A percentile compares a stretch with the other conserved stretches of the same genome.
Evolutionary conservation across 352 stramenopile genomes (phyloP).

Genomic region (Thraustochytrium sp.): DNA sequence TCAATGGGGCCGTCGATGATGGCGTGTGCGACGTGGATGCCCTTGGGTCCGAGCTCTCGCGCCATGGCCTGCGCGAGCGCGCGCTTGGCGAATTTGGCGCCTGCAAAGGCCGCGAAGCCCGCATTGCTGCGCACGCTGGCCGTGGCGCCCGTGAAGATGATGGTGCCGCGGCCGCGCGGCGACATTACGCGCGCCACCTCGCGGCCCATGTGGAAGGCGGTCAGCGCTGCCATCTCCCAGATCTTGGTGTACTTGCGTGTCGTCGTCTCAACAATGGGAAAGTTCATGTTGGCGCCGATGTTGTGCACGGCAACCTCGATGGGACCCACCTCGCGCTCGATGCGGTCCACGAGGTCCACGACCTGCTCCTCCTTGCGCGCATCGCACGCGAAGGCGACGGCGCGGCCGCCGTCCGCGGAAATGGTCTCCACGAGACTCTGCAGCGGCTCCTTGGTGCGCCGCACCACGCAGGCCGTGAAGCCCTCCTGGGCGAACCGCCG

Average conservation of each 20-base stretch:
- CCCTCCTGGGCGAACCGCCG: conserved; percentile 45
- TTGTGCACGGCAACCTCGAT: conserved; percentile 53
- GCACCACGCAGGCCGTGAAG: conserved; percentile 26
- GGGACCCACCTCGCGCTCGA: conserved; percentile 43
- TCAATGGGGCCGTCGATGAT: conserved; percentile 55
- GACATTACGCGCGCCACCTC: conserved; percentile 49
- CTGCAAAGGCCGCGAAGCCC: conserved; percentile 53
- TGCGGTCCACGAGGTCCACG: conserved; percentile 43
- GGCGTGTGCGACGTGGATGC: conserved; percentile 55
- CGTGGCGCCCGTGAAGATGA: conserved; percentile 57
- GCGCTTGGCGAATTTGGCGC: conserved; percentile 51
- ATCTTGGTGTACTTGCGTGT: conserved; percentile 49
- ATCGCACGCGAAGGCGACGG: conserved; percentile 46
- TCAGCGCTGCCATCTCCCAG: conserved; percentile 52
- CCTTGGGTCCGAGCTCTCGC: conserved; percentile 53
- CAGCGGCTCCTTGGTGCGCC: conserved; percentile 39
- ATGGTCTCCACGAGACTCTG: conserved; percentile 25
- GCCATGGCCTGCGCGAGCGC: conserved; percentile 53
- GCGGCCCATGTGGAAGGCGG: conserved; percentile 50
- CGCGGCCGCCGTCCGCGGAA: background rate
- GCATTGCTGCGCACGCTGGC: conserved; percentile 50
- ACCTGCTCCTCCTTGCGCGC: conserved; percentile 50
- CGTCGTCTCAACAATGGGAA: conserved; percentile 50
- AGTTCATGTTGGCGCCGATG: conserved; percentile 51
- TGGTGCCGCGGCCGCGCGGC: conserved; percentile 46